phyloP scores from a whole-genome alignment of 176 grass and related monocot species.

The Miscanthus lutarioriparius region DNA sequence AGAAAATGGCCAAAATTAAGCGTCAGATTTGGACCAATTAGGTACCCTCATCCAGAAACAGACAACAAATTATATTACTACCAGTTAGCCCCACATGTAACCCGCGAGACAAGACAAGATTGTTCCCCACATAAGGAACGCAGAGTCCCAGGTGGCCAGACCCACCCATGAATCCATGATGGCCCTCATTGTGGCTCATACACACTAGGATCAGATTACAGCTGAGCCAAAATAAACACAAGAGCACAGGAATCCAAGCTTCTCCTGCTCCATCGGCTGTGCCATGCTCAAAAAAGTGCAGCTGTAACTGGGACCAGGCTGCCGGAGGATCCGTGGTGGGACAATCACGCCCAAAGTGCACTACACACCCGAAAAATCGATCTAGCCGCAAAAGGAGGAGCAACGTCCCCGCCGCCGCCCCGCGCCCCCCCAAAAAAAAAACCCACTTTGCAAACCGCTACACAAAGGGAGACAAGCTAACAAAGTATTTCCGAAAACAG shows the following conservation, averaged over 20 bases:
- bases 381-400: background rate
- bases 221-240: background rate
- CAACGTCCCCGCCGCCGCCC: too few species aligned
- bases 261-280: background rate
- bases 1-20: background rate
- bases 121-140: background rate
- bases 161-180: background rate
- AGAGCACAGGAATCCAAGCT: background rate
- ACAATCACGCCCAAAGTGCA: background rate
- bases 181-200: background rate
- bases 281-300: background rate
- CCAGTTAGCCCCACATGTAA: background rate
- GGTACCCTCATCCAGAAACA: background rate
- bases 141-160: background rate
- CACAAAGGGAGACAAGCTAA: too few species aligned
- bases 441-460: too few species aligned
- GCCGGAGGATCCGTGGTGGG: background rate
- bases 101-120: background rate
- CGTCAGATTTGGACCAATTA: background rate
- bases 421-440: too few species aligned
- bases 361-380: background rate
- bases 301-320: background rate
- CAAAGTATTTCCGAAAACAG: background rate
- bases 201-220: background rate
- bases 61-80: background rate